Percentiles rank a stretch among this genome's conserved stretches.
phyloP scores from a whole-genome alignment of 352 stramenopile species.

The Phytophthora syringae region DNA sequence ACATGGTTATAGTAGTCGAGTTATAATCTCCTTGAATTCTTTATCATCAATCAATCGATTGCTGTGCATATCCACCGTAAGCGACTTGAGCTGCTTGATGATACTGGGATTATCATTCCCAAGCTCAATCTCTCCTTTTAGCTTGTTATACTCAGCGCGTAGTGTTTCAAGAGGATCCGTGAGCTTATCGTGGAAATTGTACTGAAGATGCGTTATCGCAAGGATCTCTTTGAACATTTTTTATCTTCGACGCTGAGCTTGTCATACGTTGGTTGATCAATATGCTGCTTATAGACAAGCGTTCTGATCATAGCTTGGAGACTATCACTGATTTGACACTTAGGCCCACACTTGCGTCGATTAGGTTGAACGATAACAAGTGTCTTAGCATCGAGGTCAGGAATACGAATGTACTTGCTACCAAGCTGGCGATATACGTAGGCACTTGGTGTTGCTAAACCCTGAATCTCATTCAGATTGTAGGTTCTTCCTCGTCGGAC shows the following conservation, averaged over 20 bases:
- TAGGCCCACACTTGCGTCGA: neutral
- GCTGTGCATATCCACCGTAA: conserved; percentile 1
- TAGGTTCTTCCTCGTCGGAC: conserved; percentile 11
- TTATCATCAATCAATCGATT: conserved; percentile 2
- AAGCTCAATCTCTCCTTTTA: neutral
- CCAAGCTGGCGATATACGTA: conserved; percentile 8
- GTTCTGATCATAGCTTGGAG: conserved; percentile 1
- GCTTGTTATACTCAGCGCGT: conserved; percentile 4
- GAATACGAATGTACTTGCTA: conserved; percentile 17
- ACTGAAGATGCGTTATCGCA: neutral
- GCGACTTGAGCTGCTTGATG: conserved; percentile 2
- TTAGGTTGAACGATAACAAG: conserved; percentile 9
- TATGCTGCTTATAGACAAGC: neutral
- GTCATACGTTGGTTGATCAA: neutral
- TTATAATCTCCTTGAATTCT: conserved; percentile 4
- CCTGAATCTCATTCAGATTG: conserved; percentile 22
- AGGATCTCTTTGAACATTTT: conserved; percentile 8
- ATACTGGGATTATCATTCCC: conserved; percentile 3
- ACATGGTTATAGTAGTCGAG: conserved; percentile 3
- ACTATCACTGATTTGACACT: conserved; percentile 8
- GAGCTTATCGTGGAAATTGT: conserved; percentile 1
- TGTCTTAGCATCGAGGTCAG: conserved; percentile 9
- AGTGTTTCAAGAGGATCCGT: neutral
- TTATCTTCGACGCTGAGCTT: conserved; percentile 1
- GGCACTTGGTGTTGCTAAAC: conserved; percentile 3